Conservation (phyloP, 345 rosid species). For the Euphorbia pulcherrima region DNA sequence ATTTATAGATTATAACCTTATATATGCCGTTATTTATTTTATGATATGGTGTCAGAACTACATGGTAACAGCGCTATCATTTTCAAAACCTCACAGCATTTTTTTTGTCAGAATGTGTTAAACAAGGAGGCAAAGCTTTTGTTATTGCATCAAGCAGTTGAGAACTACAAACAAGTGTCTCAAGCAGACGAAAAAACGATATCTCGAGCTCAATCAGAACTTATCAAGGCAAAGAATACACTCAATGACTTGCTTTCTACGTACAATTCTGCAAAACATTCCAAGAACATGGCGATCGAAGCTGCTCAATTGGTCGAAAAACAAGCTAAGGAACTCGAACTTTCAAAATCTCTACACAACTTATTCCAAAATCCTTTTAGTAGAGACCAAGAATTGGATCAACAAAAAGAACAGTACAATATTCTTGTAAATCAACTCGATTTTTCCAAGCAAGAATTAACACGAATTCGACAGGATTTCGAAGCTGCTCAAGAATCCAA, state of each 20-base stretch:
- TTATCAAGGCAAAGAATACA: slow-evolving; percentile 43
- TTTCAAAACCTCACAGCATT: neutral
- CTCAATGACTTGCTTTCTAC: slow-evolving; percentile 40
- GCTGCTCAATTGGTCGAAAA: slow-evolving; percentile 46
- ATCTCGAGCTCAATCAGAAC: slow-evolving; percentile 47
- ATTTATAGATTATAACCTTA: too few species aligned
- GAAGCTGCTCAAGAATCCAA: slow-evolving; percentile 64
- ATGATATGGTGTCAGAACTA: too few species aligned
- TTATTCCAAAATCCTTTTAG: slow-evolving; percentile 13
- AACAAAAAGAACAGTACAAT: slow-evolving; percentile 55
- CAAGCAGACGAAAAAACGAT: slow-evolving; percentile 42
- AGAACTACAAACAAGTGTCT: slow-evolving; percentile 38
- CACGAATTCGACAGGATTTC: slow-evolving; percentile 65
- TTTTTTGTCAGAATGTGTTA: slow-evolving; percentile 29
- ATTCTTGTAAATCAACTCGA: slow-evolving; percentile 46
- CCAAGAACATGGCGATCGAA: slow-evolving; percentile 42
- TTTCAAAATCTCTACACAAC: slow-evolving; percentile 37
- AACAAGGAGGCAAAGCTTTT: slow-evolving; percentile 63
- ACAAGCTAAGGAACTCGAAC: slow-evolving; percentile 54
- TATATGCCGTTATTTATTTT: too few species aligned
- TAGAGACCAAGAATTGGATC: slow-evolving; percentile 45
- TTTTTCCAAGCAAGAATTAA: slow-evolving; percentile 65
- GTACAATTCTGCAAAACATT: slow-evolving; percentile 34
- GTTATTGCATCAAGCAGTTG: slow-evolving; percentile 41
- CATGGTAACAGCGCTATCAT: too few species aligned